Evolutionary conservation across 495 filamentous ascomycete species (phyloP), one percentile per base, ranked within the genome.

Genomic region (Immersiella caudata): DNA sequence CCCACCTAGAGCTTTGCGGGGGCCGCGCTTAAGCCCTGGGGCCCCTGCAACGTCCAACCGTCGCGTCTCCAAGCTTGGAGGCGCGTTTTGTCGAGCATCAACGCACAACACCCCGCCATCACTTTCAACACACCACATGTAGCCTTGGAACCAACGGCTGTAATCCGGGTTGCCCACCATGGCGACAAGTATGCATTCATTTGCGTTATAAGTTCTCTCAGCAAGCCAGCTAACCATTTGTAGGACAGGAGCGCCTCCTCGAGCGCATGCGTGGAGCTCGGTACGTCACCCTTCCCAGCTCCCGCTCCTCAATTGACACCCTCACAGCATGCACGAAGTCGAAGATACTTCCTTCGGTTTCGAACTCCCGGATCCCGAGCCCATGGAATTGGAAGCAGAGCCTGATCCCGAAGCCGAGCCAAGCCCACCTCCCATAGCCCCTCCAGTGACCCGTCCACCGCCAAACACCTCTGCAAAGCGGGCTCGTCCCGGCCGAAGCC

Each of bases 251-350:
- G 73, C 82, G 82, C 67, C 78, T 83, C 77, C 78, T 78, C 66
- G 78, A 82, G 72, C 82, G 82, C 75, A 82, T 84, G 77, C 81
- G 82, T 67, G 82, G 81, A 26, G 82, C 82, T 58, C 76, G 75
- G 81, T 83, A 78, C 62, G 75, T 49, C 64, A 51, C 18, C 49
- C 18, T 11, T 21, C 29, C 33, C 33, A 9, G 9, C n/a, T 46
- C 16, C 12, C 25, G 21, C 14, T 12, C 20, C 21, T 40, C 46
- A 27, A 56, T 59, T 61, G 29, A 67, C 36, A 55, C 20, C 51
- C 65, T 71, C 67, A 73, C 18, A 62, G 67, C 64, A 81, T 78
- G 74, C 79, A 79, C 54, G 78, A 82, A 67, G 79, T 84, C 29
- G 81, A 74, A 40, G 81, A 84, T 50, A 73, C 78, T 16, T 80